Conservation (phyloP, 2,329 filamentous ascomycete species). For the Fusarium cyanostomum region DNA sequence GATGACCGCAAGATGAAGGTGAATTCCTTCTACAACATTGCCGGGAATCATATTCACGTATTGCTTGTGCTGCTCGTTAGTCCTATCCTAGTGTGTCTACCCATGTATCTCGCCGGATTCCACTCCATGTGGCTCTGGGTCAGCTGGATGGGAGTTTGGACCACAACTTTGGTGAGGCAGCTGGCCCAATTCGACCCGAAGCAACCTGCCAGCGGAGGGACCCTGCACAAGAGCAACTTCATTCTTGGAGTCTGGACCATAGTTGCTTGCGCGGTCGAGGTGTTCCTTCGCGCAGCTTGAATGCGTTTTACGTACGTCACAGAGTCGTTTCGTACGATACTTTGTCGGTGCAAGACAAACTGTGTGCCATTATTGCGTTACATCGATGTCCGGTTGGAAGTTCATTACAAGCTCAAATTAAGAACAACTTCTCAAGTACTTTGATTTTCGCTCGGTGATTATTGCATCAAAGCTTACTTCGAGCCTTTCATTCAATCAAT, state of each 20-base stretch:
- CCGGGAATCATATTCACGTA: not conserved
- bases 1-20: constrained; percentile 39
- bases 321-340: no score
- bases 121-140: not conserved
- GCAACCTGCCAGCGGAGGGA: constrained; percentile 30
- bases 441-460: no score
- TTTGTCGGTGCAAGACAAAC: no score
- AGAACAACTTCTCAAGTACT: no score
- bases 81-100: not conserved
- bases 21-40: constrained; percentile 29
- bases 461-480: no score
- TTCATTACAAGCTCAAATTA: no score
- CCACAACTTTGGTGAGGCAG: constrained; percentile 1
- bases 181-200: constrained; percentile 31
- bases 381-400: no score
- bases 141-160: not conserved
- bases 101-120: not conserved
- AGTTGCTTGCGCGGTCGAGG: constrained; percentile 32
- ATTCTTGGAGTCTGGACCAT: constrained; percentile 35
- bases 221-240: constrained; percentile 36
- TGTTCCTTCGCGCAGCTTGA: no score
- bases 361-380: no score
- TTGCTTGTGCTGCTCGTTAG: not conserved
- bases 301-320: no score
- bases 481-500: no score